These are phyloP conservation scores for Lipomyces kockii DNA, from an alignment of 805 yeast genomes.

Conservation along the genomic window DNA sequence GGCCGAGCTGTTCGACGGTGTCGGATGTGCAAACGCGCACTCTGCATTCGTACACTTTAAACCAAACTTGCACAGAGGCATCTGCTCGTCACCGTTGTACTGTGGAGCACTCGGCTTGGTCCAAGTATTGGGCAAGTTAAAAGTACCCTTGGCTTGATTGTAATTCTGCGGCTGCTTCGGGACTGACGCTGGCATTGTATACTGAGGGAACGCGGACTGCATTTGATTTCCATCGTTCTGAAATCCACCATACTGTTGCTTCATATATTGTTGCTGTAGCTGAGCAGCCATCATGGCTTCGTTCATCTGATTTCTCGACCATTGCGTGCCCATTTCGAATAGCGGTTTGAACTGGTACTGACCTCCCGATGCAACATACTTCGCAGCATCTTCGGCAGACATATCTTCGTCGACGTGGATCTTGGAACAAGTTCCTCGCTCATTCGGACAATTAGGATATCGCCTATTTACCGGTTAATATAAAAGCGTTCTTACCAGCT, in stretches of 20 bases:
- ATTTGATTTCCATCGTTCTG: not conserved
- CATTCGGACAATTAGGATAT: constrained; percentile 77
- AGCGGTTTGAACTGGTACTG: constrained; percentile 23
- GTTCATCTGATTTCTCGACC: not conserved
- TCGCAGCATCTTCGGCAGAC: constrained; percentile 63
- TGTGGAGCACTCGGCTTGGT: constrained; percentile 37
- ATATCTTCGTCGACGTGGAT: constrained; percentile 83
- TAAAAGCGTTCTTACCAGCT: not conserved
- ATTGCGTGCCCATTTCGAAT: constrained; percentile 21
- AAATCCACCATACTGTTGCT: not conserved
- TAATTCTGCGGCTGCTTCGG: not conserved
- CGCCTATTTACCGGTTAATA: not conserved
- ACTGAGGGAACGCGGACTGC: constrained; percentile 1
- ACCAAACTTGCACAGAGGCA: constrained; percentile 73
- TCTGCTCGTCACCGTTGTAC: constrained; percentile 46
- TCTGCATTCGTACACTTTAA: constrained; percentile 71
- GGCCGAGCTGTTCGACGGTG: constrained; percentile 78
- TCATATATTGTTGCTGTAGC: not conserved
- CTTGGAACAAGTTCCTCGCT: constrained; percentile 80
- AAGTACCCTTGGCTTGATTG: not conserved
- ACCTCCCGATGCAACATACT: constrained; percentile 51
- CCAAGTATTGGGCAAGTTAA: not conserved
- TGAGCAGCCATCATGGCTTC: not conserved
- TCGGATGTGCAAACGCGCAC: constrained; percentile 92
- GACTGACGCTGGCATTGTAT: not conserved